phyloP scores from a whole-genome alignment of 1,284 basidiomycete genomes.

The Austroboletus niveus region DNA sequence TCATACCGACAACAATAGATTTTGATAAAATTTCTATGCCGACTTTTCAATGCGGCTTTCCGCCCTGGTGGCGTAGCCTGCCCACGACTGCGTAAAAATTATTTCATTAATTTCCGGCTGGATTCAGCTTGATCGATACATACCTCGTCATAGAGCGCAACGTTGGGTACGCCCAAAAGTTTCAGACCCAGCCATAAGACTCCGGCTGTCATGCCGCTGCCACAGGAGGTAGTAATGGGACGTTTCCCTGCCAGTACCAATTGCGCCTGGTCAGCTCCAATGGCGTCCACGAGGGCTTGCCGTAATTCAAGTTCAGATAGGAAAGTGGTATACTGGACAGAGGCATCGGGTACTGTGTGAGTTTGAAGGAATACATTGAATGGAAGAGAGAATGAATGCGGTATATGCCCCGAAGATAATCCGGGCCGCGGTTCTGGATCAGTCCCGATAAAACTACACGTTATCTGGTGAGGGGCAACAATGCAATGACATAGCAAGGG shows the following conservation, averaged over 20 bases:
- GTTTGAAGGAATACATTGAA: slow-evolving; percentile 76
- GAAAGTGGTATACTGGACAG: slow-evolving; percentile 62
- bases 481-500: slow-evolving; percentile 5
- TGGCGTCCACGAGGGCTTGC: slow-evolving; percentile 54
- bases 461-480: slow-evolving; percentile 8
- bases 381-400: slow-evolving; percentile 81
- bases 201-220: slow-evolving; percentile 96
- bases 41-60: slow-evolving; percentile 61
- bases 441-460: slow-evolving; percentile 67
- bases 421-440: slow-evolving; percentile 90
- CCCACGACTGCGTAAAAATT: slow-evolving; percentile 64
- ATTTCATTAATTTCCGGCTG: slow-evolving; percentile 17
- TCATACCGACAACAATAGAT: slow-evolving; percentile 3
- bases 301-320: slow-evolving; percentile 56
- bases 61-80: slow-evolving; percentile 72
- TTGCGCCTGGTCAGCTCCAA: slow-evolving; percentile 57
- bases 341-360: slow-evolving; percentile 39
- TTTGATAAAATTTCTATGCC: slow-evolving; percentile 8
- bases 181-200: slow-evolving; percentile 88
- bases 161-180: slow-evolving; percentile 56
- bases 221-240: slow-evolving; percentile 73
- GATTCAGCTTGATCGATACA: slow-evolving; percentile 24
- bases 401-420: slow-evolving; percentile 92
- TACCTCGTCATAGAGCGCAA: slow-evolving; percentile 85
- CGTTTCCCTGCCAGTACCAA: slow-evolving; percentile 58